Evolutionary conservation across 495 filamentous ascomycete species (phyloP).

Genomic region (Cercophora newfieldiana): DNA sequence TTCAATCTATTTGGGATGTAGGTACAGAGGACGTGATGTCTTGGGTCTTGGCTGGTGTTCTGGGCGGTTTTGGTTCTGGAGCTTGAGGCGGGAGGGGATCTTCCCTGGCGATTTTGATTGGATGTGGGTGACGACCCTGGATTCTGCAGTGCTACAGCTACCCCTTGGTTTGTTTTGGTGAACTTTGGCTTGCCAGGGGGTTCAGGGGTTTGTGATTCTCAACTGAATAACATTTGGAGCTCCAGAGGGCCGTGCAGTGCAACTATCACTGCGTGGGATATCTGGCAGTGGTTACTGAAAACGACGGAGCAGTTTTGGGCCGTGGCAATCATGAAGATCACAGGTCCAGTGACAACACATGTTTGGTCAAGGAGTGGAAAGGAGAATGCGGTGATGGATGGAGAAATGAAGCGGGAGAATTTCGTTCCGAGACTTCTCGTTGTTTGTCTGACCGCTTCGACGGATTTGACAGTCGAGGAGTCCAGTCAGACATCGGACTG

Average conservation of each 20-base stretch:
- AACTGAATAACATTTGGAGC: neutral
- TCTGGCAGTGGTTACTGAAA: no score
- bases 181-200: no score
- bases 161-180: no score
- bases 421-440: neutral
- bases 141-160: no score
- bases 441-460: neutral
- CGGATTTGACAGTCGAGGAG: neutral
- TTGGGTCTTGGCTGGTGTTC: no score
- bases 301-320: neutral
- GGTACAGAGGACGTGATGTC: no score
- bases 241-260: neutral
- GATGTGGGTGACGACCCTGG: no score
- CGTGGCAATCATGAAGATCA: neutral
- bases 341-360: neutral
- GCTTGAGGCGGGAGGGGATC: no score
- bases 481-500: neutral
- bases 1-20: no score
- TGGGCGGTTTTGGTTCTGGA: no score
- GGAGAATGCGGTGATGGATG: neutral
- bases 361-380: neutral
- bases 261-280: neutral
- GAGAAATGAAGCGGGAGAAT: neutral
- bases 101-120: neutral
- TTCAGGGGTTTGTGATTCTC: neutral